Evolutionary conservation across 768 basidiomycete genomes (phyloP).

Genomic region (Stropharia rugosoannulata): DNA sequence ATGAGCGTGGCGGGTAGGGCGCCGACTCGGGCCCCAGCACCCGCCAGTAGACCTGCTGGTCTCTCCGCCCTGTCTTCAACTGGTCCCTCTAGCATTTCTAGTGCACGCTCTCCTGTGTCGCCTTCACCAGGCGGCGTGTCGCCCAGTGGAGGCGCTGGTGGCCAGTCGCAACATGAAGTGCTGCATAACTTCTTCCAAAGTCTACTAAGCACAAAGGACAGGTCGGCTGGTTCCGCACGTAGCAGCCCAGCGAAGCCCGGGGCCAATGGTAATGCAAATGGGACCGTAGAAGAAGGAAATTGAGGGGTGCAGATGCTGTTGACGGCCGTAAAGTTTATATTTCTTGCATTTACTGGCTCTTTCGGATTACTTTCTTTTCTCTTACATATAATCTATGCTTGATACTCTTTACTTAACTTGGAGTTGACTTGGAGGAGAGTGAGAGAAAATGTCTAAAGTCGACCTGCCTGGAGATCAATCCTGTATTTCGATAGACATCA

Average conservation of each 20-base stretch:
- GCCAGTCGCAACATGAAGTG: constrained; percentile 79
- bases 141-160: constrained; percentile 29
- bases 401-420: neutral
- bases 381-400: constrained; percentile 1
- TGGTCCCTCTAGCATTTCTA: constrained; percentile 25
- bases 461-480: neutral
- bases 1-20: constrained; percentile 18
- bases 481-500: neutral
- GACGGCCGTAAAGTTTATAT: neutral
- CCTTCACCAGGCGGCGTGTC: constrained; percentile 27
- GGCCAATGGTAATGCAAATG: constrained; percentile 25
- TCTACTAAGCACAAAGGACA: constrained; percentile 69
- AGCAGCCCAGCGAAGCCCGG: constrained; percentile 20
- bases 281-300: constrained; percentile 34
- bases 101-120: constrained; percentile 35
- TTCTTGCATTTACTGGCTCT: constrained; percentile 10
- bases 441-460: neutral
- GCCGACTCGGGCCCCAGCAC: constrained; percentile 18
- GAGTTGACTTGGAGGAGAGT: neutral
- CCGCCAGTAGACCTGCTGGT: constrained; percentile 36
- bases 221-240: constrained; percentile 24
- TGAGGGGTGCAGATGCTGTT: constrained; percentile 16
- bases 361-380: neutral
- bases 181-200: constrained; percentile 89
- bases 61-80: constrained; percentile 36